Conservation (phyloP, 2,329 filamentous ascomycete species). For the Trichoderma sp. region DNA sequence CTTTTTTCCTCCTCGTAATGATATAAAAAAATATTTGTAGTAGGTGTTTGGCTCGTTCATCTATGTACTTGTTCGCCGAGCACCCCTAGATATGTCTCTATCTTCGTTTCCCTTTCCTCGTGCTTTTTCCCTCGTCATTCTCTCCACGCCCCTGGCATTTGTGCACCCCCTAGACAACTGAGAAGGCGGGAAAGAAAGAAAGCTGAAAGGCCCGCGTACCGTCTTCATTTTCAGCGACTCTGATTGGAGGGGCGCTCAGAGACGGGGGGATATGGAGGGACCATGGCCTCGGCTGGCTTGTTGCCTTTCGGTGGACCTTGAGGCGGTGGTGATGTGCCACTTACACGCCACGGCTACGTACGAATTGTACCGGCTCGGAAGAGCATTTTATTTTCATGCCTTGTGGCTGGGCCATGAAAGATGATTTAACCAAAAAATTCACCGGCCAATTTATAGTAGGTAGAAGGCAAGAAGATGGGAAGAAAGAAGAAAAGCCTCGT, state of each 20-base stretch:
- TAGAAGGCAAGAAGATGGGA: too few relatives aligned
- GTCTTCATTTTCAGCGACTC: background rate
- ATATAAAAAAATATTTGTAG: too few relatives aligned
- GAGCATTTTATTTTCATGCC: too few relatives aligned
- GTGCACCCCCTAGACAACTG: background rate
- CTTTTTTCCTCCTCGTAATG: background rate
- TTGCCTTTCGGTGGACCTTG: too few relatives aligned
- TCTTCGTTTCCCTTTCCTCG: background rate
- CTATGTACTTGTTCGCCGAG: background rate
- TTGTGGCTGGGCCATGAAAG: too few relatives aligned
- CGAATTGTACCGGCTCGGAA: too few relatives aligned
- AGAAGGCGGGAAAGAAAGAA: slow-evolving; percentile 14
- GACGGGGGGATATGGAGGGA: background rate
- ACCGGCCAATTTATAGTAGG: too few relatives aligned
- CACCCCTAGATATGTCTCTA: background rate
- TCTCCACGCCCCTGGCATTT: background rate
- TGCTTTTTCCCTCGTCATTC: background rate
- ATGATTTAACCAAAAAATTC: too few relatives aligned
- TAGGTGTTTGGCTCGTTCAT: slow-evolving; percentile 7
- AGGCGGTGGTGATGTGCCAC: too few relatives aligned
- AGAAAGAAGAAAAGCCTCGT: too few relatives aligned
- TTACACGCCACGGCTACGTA: too few relatives aligned
- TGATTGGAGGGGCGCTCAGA: background rate
- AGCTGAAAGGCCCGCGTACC: slow-evolving; percentile 24
- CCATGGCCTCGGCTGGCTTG: too few relatives aligned